These are phyloP conservation scores for Mrakia frigida DNA, from an alignment of 768 basidiomycete species.

Conservation along the genomic window DNA sequence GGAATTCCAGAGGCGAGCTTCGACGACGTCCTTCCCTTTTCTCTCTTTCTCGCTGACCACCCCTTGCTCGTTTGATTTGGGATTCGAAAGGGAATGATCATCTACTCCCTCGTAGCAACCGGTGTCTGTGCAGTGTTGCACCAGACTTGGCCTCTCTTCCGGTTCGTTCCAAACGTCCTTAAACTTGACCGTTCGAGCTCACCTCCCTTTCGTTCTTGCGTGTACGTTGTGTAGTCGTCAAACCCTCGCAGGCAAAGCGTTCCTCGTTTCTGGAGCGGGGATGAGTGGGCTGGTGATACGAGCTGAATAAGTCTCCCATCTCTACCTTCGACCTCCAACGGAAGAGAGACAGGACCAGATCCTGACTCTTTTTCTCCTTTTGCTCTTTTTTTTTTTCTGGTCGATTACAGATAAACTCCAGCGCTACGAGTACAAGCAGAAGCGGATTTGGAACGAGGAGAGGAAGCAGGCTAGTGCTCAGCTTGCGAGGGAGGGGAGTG, in stretches of 20 bases:
- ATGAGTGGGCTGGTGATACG: conserved; percentile 27
- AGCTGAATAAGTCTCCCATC: conserved; percentile 21
- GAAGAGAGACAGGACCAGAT: too few relatives aligned
- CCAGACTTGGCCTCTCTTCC: conserved; percentile 28
- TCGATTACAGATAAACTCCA: not conserved
- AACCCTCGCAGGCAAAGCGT: conserved; percentile 27
- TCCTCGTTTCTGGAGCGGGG: conserved; percentile 21
- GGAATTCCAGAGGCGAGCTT: not conserved
- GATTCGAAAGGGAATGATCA: conserved; percentile 21
- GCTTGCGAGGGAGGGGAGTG: not conserved
- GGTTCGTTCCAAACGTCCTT: conserved; percentile 12
- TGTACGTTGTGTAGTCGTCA: conserved; percentile 17
- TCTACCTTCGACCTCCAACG: too few relatives aligned
- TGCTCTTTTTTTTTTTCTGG: too few relatives aligned
- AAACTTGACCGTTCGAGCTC: not conserved
- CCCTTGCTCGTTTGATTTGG: not conserved
- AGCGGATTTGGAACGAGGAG: conserved; percentile 1
- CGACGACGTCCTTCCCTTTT: not conserved
- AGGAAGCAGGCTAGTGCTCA: not conserved
- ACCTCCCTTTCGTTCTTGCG: not conserved
- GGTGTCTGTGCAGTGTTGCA: conserved; percentile 15
- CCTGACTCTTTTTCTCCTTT: not conserved
- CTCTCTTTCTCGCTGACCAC: not conserved
- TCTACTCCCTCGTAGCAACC: conserved; percentile 15
- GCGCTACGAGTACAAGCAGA: conserved; percentile 26